These are phyloP conservation scores for Rhizophagus sp. DNA, from an alignment of 192 early-diverging fungal genomes.

Conservation along the genomic window DNA sequence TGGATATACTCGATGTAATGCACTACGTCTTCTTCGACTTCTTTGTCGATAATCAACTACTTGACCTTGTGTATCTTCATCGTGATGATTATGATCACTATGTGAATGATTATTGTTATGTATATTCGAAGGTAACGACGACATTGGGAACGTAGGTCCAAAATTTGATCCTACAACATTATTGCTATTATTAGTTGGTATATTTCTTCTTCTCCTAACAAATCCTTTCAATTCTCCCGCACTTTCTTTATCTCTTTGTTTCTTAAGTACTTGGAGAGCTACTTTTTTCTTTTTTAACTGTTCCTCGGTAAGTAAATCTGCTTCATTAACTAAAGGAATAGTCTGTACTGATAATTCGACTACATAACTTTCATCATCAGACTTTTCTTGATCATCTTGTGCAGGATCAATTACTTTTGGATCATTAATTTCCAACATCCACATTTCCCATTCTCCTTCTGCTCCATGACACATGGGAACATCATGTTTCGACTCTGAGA, in stretches of 20 bases:
- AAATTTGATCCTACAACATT: not conserved
- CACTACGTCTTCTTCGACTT: not conserved
- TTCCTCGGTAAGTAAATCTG: constrained; percentile 8
- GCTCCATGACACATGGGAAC: not conserved
- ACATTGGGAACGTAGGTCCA: not conserved
- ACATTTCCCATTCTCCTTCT: constrained; percentile 33
- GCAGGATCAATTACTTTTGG: not conserved
- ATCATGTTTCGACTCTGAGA: not conserved
- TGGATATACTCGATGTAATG: constrained; percentile 5
- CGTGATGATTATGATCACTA: not conserved
- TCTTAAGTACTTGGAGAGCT: not conserved
- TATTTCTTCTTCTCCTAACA: not conserved
- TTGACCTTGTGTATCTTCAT: constrained; percentile 4
- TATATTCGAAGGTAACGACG: not conserved
- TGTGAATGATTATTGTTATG: not conserved
- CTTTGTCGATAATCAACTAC: constrained; percentile 22
- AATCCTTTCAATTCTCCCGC: constrained; percentile 1
- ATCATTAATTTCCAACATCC: constrained; percentile 25
- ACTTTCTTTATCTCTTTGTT: not conserved
- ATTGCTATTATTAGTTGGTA: not conserved
- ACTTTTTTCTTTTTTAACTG: constrained; percentile 14
- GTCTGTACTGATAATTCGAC: constrained; percentile 4
- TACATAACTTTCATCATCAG: not conserved
- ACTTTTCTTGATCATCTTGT: not conserved
- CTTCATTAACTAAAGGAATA: constrained; percentile 20